phyloP scores from a whole-genome alignment of 139 green algal species.

The Coelastrella sp. region DNA sequence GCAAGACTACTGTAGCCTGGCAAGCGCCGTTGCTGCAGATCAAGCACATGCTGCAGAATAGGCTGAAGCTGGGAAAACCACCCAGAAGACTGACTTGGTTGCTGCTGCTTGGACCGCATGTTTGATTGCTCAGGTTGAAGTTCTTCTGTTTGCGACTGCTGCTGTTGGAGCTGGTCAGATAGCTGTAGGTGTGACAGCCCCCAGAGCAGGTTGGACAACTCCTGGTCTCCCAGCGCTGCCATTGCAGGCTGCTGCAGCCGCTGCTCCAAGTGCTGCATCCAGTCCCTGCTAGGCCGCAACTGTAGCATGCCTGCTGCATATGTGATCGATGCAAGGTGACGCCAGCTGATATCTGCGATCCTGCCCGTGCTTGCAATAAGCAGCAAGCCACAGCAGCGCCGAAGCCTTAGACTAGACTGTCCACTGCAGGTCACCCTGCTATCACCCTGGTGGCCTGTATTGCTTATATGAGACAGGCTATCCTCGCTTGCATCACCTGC shows the following conservation, averaged over 20 bases:
- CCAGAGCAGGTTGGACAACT: conserved; percentile 10
- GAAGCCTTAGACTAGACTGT: neutral
- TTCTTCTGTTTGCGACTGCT: neutral
- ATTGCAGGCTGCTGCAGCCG: neutral
- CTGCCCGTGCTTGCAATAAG: neutral
- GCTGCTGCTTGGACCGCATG: too few species aligned
- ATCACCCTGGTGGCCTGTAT: too few species aligned
- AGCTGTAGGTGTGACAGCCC: neutral
- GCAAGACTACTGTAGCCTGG: neutral
- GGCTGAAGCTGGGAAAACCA: too few species aligned
- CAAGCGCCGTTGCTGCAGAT: neutral
- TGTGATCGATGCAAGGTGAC: conserved; percentile 14
- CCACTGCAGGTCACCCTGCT: too few species aligned
- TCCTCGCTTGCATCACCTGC: too few species aligned
- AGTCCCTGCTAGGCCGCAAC: neutral
- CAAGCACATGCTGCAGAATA: conserved; percentile 11
- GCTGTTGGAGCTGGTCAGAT: conserved; percentile 2
- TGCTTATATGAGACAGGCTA: too few species aligned
- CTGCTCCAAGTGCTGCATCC: neutral
- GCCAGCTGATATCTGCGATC: neutral
- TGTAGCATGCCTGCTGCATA: conserved; percentile 28
- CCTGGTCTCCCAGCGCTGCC: conserved; percentile 9
- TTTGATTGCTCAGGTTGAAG: neutral
- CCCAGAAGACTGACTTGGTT: too few species aligned
- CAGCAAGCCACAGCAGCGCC: neutral